Evolutionary conservation across 1,139 yeast species (phyloP).

Genomic region (Yarrowia galli): DNA sequence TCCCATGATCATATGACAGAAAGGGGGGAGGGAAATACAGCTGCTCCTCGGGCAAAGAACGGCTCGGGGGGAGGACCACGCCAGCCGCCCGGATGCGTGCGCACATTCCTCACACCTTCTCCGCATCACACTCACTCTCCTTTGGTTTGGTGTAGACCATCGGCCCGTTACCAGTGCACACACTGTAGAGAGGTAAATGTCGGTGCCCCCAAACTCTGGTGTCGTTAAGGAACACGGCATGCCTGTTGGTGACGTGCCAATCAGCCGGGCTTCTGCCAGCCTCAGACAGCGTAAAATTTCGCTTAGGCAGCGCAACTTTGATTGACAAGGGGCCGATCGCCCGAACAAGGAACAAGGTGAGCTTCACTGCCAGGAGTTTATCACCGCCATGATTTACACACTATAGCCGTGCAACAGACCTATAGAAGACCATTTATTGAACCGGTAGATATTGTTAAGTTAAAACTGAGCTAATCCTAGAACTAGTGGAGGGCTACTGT

Average conservation of each 20-base stretch:
- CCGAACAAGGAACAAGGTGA: not conserved
- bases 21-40: not conserved
- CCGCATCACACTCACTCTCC: not conserved
- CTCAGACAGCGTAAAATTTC: conserved; percentile 6
- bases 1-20: no score
- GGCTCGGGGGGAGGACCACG: not conserved
- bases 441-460: no score
- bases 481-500: no score
- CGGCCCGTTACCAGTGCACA: conserved; percentile 8
- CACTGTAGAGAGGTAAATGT: not conserved
- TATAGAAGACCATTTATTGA: no score
- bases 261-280: conserved; percentile 1
- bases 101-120: not conserved
- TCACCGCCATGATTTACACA: not conserved
- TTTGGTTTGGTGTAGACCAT: not conserved
- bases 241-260: not conserved
- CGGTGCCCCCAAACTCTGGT: not conserved
- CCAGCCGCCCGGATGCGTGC: not conserved
- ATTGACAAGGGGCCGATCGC: not conserved
- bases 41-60: not conserved
- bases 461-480: no score
- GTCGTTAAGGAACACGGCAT: conserved; percentile 16
- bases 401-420: not conserved
- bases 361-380: not conserved
- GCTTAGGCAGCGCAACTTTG: conserved; percentile 28